Conservation (phyloP, 78 protist genomes). For the Dictyostelium discoideum region DNA sequence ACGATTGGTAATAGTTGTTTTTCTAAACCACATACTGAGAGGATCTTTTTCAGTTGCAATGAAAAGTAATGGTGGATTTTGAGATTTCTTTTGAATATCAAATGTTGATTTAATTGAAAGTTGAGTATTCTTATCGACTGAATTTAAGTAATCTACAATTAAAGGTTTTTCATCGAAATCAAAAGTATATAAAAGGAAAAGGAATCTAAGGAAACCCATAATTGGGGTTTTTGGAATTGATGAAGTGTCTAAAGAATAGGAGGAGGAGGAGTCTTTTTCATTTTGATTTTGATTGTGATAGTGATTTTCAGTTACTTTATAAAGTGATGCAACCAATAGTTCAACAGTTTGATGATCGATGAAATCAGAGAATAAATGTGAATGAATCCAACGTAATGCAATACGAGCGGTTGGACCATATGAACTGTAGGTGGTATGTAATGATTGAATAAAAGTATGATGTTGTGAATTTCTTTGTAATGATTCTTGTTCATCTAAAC, state of each 20-base stretch:
- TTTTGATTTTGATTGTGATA: no score
- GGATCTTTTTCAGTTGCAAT: slow-evolving; percentile 69
- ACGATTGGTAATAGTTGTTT: neutral
- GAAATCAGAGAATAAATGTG: slow-evolving; percentile 15
- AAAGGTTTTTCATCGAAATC: slow-evolving; percentile 40
- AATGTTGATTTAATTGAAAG: slow-evolving; percentile 10
- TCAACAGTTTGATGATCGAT: slow-evolving; percentile 32
- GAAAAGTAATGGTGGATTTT: slow-evolving; percentile 43
- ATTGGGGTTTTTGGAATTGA: slow-evolving; percentile 16
- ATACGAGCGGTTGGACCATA: slow-evolving; percentile 32
- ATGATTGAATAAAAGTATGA: slow-evolving; percentile 43
- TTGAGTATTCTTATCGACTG: neutral
- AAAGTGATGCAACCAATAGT: slow-evolving; percentile 29
- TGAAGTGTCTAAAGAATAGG: neutral
- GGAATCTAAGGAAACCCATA: slow-evolving; percentile 57
- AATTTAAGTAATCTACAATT: slow-evolving; percentile 6
- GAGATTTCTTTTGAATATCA: slow-evolving; percentile 10
- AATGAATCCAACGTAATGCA: slow-evolving; percentile 56
- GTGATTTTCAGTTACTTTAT: neutral
- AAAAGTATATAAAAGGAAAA: slow-evolving; percentile 6
- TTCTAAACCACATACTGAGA: slow-evolving; percentile 16
- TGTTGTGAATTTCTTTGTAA: neutral
- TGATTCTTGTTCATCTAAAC: neutral
- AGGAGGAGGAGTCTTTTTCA: no score
- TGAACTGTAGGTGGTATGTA: slow-evolving; percentile 30